Percentiles rank a stretch among this genome's conserved stretches.
Evolutionary conservation across 371 early-diverging fungal genomes (phyloP).

Genomic region (Saksenaea oblongispora): DNA sequence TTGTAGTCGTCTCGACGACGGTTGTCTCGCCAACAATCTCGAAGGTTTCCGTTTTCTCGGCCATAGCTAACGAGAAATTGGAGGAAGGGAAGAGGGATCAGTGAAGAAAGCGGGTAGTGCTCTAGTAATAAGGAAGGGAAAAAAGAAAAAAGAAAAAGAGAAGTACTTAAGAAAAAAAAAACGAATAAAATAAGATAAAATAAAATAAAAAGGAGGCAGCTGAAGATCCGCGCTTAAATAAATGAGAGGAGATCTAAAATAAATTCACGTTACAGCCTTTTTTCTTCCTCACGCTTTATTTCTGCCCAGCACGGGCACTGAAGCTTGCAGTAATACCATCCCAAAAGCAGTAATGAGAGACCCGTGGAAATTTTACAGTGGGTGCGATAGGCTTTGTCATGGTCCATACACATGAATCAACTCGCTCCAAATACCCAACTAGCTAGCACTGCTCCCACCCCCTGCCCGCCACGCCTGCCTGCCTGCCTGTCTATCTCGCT

Average conservation of each 20-base stretch:
- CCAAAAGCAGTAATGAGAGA: conserved; percentile 2
- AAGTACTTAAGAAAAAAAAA: background rate
- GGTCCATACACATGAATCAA: too few species aligned
- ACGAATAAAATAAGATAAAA: background rate
- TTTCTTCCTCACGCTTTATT: background rate
- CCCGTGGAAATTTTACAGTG: conserved; percentile 3
- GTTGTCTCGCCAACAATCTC: conserved; percentile 13
- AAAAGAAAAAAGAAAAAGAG: background rate
- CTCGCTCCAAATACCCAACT: background rate
- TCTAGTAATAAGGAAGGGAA: background rate
- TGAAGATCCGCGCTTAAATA: background rate
- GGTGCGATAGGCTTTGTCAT: too few species aligned
- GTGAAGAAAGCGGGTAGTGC: background rate
- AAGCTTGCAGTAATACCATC: background rate
- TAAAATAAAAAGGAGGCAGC: background rate
- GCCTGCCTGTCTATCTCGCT: too few species aligned
- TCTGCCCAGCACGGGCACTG: conserved; percentile 2
- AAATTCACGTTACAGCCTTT: background rate
- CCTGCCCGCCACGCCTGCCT: conserved; percentile 1
- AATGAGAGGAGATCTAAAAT: conserved; percentile 5
- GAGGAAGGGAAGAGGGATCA: conserved; percentile 1
- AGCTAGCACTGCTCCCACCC: background rate
- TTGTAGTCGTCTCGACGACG: background rate
- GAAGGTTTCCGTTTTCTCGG: conserved; percentile 12
- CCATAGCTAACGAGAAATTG: conserved; percentile 9